phyloP scores from a whole-genome alignment of 495 filamentous ascomycete genomes.

The Acidomyces sp. region DNA sequence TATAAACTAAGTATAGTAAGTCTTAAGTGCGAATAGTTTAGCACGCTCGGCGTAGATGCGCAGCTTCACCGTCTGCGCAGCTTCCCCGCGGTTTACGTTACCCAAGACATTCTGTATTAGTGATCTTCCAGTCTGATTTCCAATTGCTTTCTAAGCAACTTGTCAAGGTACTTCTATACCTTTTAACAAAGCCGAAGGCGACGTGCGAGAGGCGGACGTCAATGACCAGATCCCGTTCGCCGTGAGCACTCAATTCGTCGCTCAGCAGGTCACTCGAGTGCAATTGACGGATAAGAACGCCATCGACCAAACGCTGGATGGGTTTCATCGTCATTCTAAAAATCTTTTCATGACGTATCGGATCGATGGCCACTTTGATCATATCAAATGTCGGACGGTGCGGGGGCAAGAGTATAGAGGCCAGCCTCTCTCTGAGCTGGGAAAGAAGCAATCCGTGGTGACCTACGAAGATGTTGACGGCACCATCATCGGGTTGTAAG shows the following conservation, averaged over 20 bases:
- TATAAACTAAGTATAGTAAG: too few relatives aligned
- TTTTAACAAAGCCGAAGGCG: conserved; percentile 26
- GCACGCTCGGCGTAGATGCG: too few relatives aligned
- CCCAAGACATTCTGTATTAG: too few relatives aligned
- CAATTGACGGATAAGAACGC: conserved; percentile 9
- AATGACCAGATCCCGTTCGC: conserved; percentile 33
- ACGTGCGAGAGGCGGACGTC: conserved; percentile 22
- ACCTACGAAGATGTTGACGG: conserved; percentile 29
- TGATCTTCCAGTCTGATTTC: too few relatives aligned
- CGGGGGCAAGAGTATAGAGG: conserved; percentile 23
- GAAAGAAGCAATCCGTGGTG: conserved; percentile 30
- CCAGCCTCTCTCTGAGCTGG: conserved; percentile 33
- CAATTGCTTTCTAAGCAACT: too few relatives aligned
- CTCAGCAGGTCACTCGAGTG: conserved; percentile 14
- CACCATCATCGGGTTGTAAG: conserved; percentile 32
- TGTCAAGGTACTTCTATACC: too few relatives aligned
- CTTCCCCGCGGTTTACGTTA: too few relatives aligned
- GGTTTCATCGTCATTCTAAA: conserved; percentile 15
- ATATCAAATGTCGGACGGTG: conserved; percentile 31
- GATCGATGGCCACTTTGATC: conserved; percentile 29
- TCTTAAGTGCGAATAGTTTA: too few relatives aligned
- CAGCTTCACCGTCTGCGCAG: too few relatives aligned
- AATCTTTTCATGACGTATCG: conserved; percentile 33
- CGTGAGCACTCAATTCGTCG: conserved; percentile 30
- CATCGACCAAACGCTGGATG: conserved; percentile 26